Evolutionary conservation across 2,329 filamentous ascomycete species (phyloP), one percentile per base, ranked within the genome.

Genomic region (Penicillium sp.): DNA sequence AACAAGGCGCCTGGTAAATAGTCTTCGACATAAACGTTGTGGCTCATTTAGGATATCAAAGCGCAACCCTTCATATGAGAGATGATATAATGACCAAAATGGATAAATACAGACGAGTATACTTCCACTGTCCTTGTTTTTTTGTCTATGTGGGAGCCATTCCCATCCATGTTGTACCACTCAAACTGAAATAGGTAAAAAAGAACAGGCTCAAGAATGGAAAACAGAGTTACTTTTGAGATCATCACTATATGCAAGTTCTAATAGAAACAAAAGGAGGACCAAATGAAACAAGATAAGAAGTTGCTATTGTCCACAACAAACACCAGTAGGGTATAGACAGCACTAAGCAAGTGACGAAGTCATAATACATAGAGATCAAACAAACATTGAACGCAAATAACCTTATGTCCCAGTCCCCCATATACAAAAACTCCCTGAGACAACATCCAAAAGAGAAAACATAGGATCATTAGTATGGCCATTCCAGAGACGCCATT

Each of bases 371-470:
- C 52, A 66, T 58, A 63, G 48, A 61, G 54, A 59, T 50, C 54
- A 43, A 49, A 59, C 29, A 29, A 54, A 38, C 37, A 51, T 58
- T 23, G 40, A 52, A 57, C 27, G 29, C 48, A 40, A 37, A 56
- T 46, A 43, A 54, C 31, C 42, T 29, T 13, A 42, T 46, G 46
- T 50, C 43, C 51, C 54, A 57, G 13, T 48, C 42, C 41, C 51
- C 54, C 57, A 62, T 62, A 53, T 58, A 59, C 52, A 65, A 27
- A 27, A 67, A 66, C 62, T 54, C 61, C 66, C 54, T 55, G 63
- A 65, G 62, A 63, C 66, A 71, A 64, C 68, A 60, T 61, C 48
- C 62, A 60, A 53, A 58, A 61, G 54, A 52, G 25, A 57, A 52
- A 56, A 56, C 60, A 60, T 54, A 60, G 38, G 54, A 57, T 56